phyloP scores from a whole-genome alignment of 202 grass and related monocot genomes.

The Carex arenaria region DNA sequence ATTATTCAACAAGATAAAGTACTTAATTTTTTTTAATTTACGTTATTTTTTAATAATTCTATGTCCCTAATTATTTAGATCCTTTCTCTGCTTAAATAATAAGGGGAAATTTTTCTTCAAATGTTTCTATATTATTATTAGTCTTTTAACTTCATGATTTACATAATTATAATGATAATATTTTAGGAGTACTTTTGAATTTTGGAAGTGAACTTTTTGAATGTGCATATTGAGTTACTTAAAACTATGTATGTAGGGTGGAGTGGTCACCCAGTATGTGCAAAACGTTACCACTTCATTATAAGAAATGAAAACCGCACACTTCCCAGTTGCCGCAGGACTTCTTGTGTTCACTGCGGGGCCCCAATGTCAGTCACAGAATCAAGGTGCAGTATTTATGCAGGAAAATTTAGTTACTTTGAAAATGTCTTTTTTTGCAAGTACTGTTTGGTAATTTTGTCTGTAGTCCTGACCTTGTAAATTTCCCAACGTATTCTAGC shows the following conservation, averaged over 20 bases:
- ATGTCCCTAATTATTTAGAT: background rate
- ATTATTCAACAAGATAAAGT: background rate
- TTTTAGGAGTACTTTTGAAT: background rate
- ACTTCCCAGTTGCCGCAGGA: conserved; percentile 35
- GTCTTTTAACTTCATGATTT: background rate
- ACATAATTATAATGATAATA: background rate
- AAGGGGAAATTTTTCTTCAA: background rate
- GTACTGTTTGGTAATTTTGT: background rate
- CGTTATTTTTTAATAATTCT: background rate
- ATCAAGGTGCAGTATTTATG: conserved; percentile 54
- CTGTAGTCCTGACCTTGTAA: background rate
- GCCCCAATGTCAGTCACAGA: conserved; percentile 49
- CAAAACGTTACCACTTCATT: conserved; percentile 96
- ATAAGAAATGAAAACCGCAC: conserved; percentile 68
- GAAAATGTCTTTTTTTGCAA: background rate
- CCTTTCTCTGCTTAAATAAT: background rate
- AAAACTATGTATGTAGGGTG: conserved; percentile 54
- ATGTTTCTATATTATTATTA: background rate
- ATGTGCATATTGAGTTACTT: conserved; percentile 1
- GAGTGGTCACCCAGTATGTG: conserved; percentile 90
- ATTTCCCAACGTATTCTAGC: background rate
- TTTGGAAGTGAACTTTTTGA: background rate
- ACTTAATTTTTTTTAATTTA: background rate
- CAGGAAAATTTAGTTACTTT: background rate
- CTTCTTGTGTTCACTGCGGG: conserved; percentile 72